phyloP scores from a whole-genome alignment of 2,329 filamentous ascomycete species.

The Domatiomyces catenatus region DNA sequence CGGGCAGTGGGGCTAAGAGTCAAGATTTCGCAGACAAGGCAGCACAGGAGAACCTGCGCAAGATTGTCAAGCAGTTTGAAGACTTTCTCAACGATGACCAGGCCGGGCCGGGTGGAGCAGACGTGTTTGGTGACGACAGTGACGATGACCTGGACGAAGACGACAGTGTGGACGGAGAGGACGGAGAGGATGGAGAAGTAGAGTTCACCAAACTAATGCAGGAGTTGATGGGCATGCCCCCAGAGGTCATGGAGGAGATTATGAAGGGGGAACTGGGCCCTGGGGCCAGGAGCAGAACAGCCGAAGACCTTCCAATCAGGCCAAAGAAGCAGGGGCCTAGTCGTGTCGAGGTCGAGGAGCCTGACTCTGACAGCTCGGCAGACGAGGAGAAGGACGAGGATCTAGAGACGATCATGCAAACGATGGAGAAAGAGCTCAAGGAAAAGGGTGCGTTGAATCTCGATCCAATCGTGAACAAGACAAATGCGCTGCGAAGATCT shows the following conservation, averaged over 20 bases:
- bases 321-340: neutral
- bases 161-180: slow-evolving; percentile 38
- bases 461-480: slow-evolving; percentile 13
- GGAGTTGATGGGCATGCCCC: slow-evolving; percentile 67
- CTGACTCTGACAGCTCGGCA: slow-evolving; percentile 15
- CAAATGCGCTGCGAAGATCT: neutral
- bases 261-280: slow-evolving; percentile 15
- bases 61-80: slow-evolving; percentile 90
- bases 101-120: slow-evolving; percentile 64
- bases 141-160: slow-evolving; percentile 36
- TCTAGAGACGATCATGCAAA: slow-evolving; percentile 28
- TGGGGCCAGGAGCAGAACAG: slow-evolving; percentile 1
- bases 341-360: slow-evolving; percentile 21
- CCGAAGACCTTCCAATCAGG: neutral
- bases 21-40: slow-evolving; percentile 30
- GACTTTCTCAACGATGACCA: slow-evolving; percentile 75
- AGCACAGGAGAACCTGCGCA: slow-evolving; percentile 49
- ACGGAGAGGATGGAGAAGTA: slow-evolving; percentile 64
- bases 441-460: slow-evolving; percentile 31
- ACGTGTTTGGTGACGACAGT: slow-evolving; percentile 50
- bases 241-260: slow-evolving; percentile 21
- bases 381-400: slow-evolving; percentile 43
- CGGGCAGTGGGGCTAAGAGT: slow-evolving; percentile 12
- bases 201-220: slow-evolving; percentile 80
- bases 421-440: slow-evolving; percentile 34